Percentiles rank a stretch among this genome's conserved stretches.
Conservation (phyloP, 768 basidiomycete species). For the Floccularia luteovirens region DNA sequence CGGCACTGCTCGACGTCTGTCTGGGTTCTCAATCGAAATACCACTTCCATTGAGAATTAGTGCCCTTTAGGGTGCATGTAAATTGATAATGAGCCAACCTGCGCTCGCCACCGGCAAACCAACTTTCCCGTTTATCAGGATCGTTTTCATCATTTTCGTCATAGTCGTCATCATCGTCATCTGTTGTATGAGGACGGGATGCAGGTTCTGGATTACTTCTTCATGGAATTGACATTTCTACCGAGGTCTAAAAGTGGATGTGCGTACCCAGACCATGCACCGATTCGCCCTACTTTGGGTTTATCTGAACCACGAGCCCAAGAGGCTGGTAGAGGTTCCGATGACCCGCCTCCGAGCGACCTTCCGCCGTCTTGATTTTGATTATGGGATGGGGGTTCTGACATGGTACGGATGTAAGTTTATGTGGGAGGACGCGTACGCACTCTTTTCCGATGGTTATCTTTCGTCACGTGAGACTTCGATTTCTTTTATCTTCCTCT, state of each 20-base stretch:
- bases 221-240: no score
- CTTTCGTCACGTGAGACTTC: no score
- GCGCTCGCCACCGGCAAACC: conserved; percentile 93
- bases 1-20: conserved; percentile 34
- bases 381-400: conserved; percentile 22
- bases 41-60: conserved; percentile 44
- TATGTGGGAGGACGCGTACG: no score
- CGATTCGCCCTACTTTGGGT: conserved; percentile 45
- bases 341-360: conserved; percentile 38
- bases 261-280: conserved; percentile 30
- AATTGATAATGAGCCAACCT: conserved; percentile 39
- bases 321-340: conserved; percentile 38
- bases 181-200: conserved; percentile 7
- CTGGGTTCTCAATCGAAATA: conserved; percentile 82
- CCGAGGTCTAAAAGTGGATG: no score
- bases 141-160: conserved; percentile 39
- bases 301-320: conserved; percentile 32
- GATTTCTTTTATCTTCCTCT: no score
- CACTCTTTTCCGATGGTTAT: no score
- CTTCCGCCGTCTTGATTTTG: conserved; percentile 25
- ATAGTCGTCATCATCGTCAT: conserved; percentile 46
- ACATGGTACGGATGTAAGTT: no score
- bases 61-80: background rate
- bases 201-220: conserved; percentile 2
- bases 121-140: conserved; percentile 59